Base-by-base conservation (phyloP, 768 basidiomycete genomes). In the Coprinellus micaceus region DNA sequence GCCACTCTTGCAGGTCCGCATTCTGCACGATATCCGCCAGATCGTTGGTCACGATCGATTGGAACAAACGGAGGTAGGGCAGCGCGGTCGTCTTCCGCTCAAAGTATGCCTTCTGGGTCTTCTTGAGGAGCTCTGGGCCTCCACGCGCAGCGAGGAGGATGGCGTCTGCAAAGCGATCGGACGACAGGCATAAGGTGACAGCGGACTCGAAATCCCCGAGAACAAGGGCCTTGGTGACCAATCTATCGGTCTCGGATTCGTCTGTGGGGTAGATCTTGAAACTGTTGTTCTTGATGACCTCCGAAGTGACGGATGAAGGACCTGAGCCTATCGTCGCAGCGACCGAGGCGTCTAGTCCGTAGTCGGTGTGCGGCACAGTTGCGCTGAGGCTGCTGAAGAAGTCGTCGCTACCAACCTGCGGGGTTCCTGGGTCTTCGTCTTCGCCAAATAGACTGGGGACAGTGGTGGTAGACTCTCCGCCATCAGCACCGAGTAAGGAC, bases 191-290 rank as follows among this genome's bases (percentile, higher is more conserved):
- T 1, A 98, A 77, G 2, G 89, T 85, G 17, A 98, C 97, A 1
- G 97, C 96, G 15, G 86, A 88, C 63, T 84, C 82, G 60, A 98
- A 98, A 69, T 99, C 95, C n/a, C 97, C 96, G 10, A 98, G 77
- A 2, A 99, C 93, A 37, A 98, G 79, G 2, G 96, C 91, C 65
- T 92, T 92, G 1, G 96, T 97, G 61, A 98, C 81, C 15, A 99
- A 77, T 19, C 85, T 79, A 64, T 98, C 95, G 0, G 86, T 85
- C 59, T 96, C 90, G 10, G 86, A 87, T 70, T 96, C 94, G 40
- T 93, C 89, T 9, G 75, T 65, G 0, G 94, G 91, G 66, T 94
- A 96, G 60, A 98, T 95, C 71, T 80, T 86, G 80, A 99, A 99
- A 1, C 86, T 88, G 61, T 86, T 88, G 60, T 76, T 85, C 73